Conservation (phyloP, 1,139 yeast genomes). For the Scheffersomyces segobiensis region DNA sequence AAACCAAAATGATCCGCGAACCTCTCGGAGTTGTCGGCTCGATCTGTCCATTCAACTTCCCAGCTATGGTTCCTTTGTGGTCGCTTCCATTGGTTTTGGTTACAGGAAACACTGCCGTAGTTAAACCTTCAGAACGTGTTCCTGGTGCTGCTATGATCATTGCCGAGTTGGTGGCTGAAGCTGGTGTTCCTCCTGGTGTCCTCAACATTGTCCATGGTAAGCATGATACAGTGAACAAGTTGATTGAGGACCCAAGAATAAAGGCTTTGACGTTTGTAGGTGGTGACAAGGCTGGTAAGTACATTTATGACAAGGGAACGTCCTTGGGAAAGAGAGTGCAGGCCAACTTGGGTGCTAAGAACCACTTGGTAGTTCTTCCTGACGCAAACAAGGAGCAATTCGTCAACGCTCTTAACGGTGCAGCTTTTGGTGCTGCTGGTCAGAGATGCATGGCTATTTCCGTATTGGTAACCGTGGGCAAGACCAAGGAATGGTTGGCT, state of each 20-base stretch:
- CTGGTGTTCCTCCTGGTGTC: slow-evolving; percentile 80
- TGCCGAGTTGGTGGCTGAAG: slow-evolving; percentile 72
- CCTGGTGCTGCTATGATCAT: slow-evolving; percentile 81
- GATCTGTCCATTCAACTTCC: slow-evolving; percentile 77
- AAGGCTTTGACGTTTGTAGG: slow-evolving; percentile 81
- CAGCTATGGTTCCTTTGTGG: slow-evolving; percentile 88
- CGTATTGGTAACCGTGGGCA: slow-evolving; percentile 74
- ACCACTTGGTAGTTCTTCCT: slow-evolving; percentile 72
- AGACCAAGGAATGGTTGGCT: slow-evolving; percentile 62
- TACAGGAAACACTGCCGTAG: slow-evolving; percentile 74
- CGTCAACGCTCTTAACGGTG: slow-evolving; percentile 68
- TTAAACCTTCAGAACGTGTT: slow-evolving; percentile 77
- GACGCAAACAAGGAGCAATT: slow-evolving; percentile 71
- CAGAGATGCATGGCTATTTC: slow-evolving; percentile 85
- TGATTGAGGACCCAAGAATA: slow-evolving; percentile 74
- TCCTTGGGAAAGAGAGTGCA: slow-evolving; percentile 76
- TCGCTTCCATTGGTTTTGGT: slow-evolving; percentile 73
- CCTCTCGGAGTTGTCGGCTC: slow-evolving; percentile 68
- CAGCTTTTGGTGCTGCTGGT: slow-evolving; percentile 86
- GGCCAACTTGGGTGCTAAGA: slow-evolving; percentile 78
- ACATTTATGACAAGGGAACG: slow-evolving; percentile 67
- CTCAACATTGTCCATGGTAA: slow-evolving; percentile 75
- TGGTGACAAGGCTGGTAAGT: slow-evolving; percentile 74
- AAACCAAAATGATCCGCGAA: slow-evolving; percentile 72
- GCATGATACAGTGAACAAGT: slow-evolving; percentile 72